Evolutionary conservation across 257 asterid species (phyloP).

Genomic region (Solanum bulbocastanum): DNA sequence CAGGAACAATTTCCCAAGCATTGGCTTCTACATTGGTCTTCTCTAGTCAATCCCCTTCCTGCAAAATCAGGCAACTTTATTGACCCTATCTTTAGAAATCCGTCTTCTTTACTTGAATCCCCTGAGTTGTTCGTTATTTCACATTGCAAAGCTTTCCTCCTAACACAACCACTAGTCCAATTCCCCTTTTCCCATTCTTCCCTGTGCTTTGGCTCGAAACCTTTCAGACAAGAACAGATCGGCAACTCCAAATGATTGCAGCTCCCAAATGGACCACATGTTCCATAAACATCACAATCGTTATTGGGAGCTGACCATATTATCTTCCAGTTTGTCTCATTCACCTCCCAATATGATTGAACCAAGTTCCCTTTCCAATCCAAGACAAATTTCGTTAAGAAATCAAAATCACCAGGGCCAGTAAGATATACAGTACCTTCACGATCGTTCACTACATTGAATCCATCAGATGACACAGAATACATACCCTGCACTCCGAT

Average conservation of each 20-base stretch:
- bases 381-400: conserved; percentile 17
- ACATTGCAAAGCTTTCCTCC: neutral
- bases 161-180: neutral
- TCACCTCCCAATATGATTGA: conserved; percentile 27
- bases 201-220: neutral
- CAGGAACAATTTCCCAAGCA: conserved; percentile 44
- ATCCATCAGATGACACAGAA: conserved; percentile 29
- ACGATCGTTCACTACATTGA: conserved; percentile 14
- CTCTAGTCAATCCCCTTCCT: neutral
- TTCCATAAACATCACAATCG: conserved; percentile 35
- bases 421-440: conserved; percentile 9
- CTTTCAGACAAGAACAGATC: neutral
- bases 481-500: conserved; percentile 39
- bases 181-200: conserved; percentile 3
- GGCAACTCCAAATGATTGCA: conserved; percentile 16
- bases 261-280: conserved; percentile 37
- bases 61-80: conserved; percentile 2
- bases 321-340: conserved; percentile 18
- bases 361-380: conserved; percentile 23
- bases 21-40: neutral
- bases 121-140: neutral
- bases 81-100: neutral
- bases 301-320: conserved; percentile 14
- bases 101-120: neutral
- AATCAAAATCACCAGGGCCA: neutral